Base-by-base conservation (phyloP, 768 basidiomycete genomes). In the Clavulina sp. region DNA sequence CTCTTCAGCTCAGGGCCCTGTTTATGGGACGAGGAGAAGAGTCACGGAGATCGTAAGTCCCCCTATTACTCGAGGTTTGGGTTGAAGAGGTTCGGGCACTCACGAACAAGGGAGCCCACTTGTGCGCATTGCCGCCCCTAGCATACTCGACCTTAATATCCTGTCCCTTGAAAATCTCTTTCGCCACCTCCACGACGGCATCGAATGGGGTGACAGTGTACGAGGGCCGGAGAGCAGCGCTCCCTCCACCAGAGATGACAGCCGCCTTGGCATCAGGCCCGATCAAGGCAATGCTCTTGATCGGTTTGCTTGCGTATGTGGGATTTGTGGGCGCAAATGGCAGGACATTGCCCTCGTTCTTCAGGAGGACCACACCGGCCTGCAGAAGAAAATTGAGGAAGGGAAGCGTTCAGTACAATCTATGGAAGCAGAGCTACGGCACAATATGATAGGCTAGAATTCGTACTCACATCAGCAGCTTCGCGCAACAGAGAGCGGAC, bases 221-320 rank as follows among this genome's bases (percentile, higher is more conserved):
- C 16, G 71, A 74, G 1, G 80, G 67, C 54, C 77, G 81, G 50
- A 88, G 69, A 2, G 65, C 62, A 6, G 80, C 78, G 6, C 81
- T 80, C 31, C 84, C 84, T 32, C 84, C 85, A 9, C 80, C 80
- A 19, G 81, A 84, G 41, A 83, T 75, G 4, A 81, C 69, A 34
- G 73, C 63, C 48, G 73, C 75, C 60, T 75, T 74, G 40, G 75
- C 76, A 61, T 82, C 82, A 2, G 81, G 78, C 1, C 81, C 81
- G 51, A 83, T 77, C 44, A 83, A 66, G 3, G 76, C 78, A 36
- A 85, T 65, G 52, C 68, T 74, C 57, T 69, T 70, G 33, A 69
- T 62, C n/a, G n/a, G n/a, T n/a, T n/a, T n/a, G n/a, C n/a, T n/a
- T n/a, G n/a, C n/a, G n/a, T n/a, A n/a, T n/a, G n/a, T n/a, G n/a